phyloP scores from a whole-genome alignment of 192 early-diverging fungal species.

The Tieghemiomyces parasiticus region DNA sequence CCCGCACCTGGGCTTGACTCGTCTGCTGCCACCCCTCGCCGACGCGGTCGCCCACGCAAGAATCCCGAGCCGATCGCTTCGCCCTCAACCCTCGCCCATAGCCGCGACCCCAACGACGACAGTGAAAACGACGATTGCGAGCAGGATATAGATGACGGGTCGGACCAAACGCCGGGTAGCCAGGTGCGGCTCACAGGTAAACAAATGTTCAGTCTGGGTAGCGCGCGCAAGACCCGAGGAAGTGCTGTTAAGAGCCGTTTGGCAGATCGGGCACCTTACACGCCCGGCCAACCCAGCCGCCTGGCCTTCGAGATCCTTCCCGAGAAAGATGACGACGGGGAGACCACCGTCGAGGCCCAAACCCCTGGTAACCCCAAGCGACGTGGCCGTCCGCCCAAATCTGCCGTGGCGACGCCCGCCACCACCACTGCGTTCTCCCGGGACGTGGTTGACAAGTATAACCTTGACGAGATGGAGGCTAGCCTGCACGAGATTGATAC shows the following conservation, averaged over 20 bases:
- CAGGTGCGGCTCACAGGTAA: neutral
- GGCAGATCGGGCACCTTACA: neutral
- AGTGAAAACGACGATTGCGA: neutral
- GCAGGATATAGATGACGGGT: neutral
- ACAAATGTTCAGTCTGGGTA: neutral
- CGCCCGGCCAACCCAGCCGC: neutral
- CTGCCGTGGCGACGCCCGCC: too few relatives aligned
- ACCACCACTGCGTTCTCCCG: neutral
- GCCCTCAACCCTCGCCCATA: too few relatives aligned
- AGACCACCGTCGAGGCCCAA: neutral
- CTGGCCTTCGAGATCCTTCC: neutral
- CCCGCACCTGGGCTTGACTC: neutral
- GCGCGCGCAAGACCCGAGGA: neutral
- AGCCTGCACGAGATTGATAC: slow-evolving; percentile 1
- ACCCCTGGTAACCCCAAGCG: neutral
- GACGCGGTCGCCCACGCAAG: too few relatives aligned
- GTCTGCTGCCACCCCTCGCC: neutral
- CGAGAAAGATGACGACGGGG: neutral
- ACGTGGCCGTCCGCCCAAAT: neutral
- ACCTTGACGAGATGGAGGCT: slow-evolving; percentile 1
- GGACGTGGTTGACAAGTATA: slow-evolving; percentile 5
- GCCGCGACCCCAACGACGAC: neutral
- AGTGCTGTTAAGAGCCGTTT: neutral
- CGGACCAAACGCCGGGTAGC: too few relatives aligned
- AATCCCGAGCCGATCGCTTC: too few relatives aligned